Conservation (phyloP, 345 rosid genomes). For the Aquilaria yunnanensis region DNA sequence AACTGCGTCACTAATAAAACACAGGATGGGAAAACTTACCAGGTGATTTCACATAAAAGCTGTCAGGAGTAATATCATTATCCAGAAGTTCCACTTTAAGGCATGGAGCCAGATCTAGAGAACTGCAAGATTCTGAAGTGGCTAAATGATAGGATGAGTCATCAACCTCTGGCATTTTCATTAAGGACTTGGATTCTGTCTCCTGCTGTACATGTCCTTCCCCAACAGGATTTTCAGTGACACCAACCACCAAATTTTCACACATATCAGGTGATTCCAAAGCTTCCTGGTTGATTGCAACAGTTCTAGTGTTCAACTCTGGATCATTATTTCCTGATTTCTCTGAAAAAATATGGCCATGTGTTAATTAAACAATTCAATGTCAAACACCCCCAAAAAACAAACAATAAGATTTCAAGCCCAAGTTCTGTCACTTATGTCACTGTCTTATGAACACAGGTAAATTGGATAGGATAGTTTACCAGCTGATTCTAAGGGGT, state of each 20-base stretch:
- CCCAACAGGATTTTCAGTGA: slow-evolving; percentile 5
- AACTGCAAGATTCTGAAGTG: too few relatives aligned
- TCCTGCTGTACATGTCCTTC: slow-evolving; percentile 1
- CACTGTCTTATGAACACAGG: too few relatives aligned
- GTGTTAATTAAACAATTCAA: too few relatives aligned
- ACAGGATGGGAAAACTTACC: slow-evolving; percentile 14
- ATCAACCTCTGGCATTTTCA: not conserved
- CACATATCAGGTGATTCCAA: not conserved
- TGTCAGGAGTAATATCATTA: slow-evolving; percentile 5
- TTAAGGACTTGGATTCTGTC: slow-evolving; percentile 1
- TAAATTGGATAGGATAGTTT: slow-evolving; percentile 7
- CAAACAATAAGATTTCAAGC: too few relatives aligned
- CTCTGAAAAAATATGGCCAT: too few relatives aligned
- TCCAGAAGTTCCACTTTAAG: slow-evolving; percentile 6
- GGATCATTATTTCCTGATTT: too few relatives aligned
- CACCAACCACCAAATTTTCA: not conserved
- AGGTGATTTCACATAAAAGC: slow-evolving; percentile 5
- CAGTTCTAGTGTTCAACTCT: too few relatives aligned
- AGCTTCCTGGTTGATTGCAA: too few relatives aligned
- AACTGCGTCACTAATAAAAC: not conserved
- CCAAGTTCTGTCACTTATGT: too few relatives aligned
- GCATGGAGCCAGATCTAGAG: not conserved
- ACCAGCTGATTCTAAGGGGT: slow-evolving; percentile 13
- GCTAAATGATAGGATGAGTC: not conserved
- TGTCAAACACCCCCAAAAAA: too few relatives aligned